Percentiles rank a stretch among this genome's conserved stretches.
phyloP scores from a whole-genome alignment of 305 asterid species.

The Solanum hybrid region DNA sequence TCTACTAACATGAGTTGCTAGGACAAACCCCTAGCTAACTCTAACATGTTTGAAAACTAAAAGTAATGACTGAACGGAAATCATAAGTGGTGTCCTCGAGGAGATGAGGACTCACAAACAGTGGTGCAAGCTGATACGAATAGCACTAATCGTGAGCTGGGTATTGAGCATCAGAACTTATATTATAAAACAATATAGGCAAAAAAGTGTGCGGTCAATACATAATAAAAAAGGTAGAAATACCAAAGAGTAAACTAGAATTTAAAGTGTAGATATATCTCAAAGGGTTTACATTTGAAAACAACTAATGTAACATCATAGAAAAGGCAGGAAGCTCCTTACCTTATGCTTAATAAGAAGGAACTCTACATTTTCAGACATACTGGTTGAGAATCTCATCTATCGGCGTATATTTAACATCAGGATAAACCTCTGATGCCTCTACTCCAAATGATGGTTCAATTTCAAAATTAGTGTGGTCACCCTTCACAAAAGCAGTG shows the following conservation, averaged over 20 bases:
- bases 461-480: conserved; percentile 17
- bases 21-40: not conserved
- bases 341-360: not conserved
- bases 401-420: conserved; percentile 14
- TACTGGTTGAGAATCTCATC: conserved; percentile 17
- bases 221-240: not conserved
- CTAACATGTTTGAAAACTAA: not conserved
- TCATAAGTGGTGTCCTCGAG: not conserved
- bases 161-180: not conserved
- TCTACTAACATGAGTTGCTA: not conserved
- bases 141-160: not conserved
- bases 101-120: not conserved
- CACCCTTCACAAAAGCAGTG: conserved; percentile 24
- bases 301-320: not conserved
- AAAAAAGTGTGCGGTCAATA: not conserved
- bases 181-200: not conserved
- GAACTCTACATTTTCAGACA: not conserved
- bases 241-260: not conserved
- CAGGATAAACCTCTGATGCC: conserved; percentile 28
- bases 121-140: not conserved
- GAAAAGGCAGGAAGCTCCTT: not conserved
- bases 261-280: not conserved
- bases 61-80: not conserved
- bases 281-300: not conserved
- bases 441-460: conserved; percentile 24